Conservation (phyloP, 2,329 filamentous ascomycete genomes). For the Talaromyces rugulosus region DNA sequence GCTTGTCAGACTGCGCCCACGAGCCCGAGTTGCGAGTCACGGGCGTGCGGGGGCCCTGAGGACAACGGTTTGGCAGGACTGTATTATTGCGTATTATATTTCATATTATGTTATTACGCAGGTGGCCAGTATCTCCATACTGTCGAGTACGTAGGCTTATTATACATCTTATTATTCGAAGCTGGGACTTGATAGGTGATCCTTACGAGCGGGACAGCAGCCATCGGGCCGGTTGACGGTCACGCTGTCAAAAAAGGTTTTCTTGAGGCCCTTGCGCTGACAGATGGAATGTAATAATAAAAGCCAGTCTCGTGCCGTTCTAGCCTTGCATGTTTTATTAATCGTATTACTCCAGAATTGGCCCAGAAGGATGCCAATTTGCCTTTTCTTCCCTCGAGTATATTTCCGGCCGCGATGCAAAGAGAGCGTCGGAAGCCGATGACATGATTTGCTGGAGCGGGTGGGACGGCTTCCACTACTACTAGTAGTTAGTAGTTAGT, state of each 20-base stretch:
- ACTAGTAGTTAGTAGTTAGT: neutral
- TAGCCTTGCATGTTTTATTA: neutral
- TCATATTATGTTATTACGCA: neutral
- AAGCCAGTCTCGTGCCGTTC: neutral
- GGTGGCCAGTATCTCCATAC: neutral
- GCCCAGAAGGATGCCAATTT: neutral
- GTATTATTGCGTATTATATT: neutral
- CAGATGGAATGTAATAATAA: neutral
- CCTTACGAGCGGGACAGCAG: neutral
- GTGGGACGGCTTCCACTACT: neutral
- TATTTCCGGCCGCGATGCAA: neutral
- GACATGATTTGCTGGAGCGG: neutral
- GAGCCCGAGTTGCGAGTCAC: neutral
- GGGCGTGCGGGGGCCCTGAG: neutral
- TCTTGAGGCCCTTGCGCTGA: neutral
- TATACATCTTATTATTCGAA: neutral
- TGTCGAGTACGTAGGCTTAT: neutral
- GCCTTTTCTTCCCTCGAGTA: neutral
- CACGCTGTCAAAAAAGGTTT: neutral
- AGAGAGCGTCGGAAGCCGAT: neutral
- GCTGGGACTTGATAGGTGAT: neutral
- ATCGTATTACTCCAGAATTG: neutral
- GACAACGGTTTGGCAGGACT: neutral
- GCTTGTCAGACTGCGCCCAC: neutral
- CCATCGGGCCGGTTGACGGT: neutral